phyloP scores from a whole-genome alignment of 2,329 filamentous ascomycete species.

The Zasmidium cellare region DNA sequence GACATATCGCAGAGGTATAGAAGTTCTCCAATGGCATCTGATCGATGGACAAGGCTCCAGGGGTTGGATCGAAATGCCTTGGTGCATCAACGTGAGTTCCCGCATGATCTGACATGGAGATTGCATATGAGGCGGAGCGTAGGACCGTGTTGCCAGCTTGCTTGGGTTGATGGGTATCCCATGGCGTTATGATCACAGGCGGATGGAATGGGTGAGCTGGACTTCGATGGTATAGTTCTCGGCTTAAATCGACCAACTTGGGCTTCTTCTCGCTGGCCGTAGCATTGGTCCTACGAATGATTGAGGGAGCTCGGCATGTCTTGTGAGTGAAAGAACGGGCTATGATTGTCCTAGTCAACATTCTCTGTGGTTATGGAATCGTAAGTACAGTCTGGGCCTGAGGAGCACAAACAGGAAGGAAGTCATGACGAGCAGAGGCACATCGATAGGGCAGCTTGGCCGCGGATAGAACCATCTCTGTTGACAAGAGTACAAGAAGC shows the following conservation, averaged over 20 bases:
- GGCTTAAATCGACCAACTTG: conserved; percentile 26
- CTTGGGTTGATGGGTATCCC: conserved; percentile 32
- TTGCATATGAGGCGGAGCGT: conserved; percentile 26
- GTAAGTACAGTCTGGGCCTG: not conserved
- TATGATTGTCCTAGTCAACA: not conserved
- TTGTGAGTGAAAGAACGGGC: not conserved
- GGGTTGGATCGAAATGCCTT: conserved; percentile 30
- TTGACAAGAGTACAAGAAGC: too few relatives aligned
- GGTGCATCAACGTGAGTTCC: conserved; percentile 32
- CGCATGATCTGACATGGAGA: conserved; percentile 31
- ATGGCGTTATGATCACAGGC: conserved; percentile 26
- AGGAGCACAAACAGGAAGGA: not conserved
- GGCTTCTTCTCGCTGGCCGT: conserved; percentile 17
- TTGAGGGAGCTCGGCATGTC: not conserved
- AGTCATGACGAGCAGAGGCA: not conserved
- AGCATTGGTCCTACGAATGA: conserved; percentile 1
- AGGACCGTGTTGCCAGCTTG: conserved; percentile 28
- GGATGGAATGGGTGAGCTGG: conserved; percentile 31
- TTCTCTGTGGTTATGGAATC: not conserved
- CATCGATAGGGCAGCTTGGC: not conserved
- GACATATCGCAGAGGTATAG: conserved; percentile 28
- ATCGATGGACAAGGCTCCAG: conserved; percentile 28
- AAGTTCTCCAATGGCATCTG: conserved; percentile 31
- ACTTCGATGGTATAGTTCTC: conserved; percentile 29
- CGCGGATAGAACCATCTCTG: too few relatives aligned